These are phyloP conservation scores for Pseudogymnoascus sp. DNA, from an alignment of 2,329 filamentous ascomycete genomes.

Conservation along the genomic window DNA sequence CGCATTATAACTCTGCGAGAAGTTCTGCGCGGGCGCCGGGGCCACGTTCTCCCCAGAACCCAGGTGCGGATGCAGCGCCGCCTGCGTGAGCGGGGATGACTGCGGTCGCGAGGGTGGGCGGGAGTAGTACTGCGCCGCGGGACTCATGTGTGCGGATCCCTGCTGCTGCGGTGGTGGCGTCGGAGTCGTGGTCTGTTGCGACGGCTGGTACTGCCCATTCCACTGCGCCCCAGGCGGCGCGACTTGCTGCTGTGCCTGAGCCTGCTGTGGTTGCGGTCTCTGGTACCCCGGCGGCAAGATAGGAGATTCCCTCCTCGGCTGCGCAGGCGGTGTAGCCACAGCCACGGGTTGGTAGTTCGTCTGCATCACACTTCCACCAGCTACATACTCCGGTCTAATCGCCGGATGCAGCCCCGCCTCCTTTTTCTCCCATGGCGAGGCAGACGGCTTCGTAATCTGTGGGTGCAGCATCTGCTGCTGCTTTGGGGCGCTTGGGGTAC, in stretches of 20 bases:
- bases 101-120: neutral
- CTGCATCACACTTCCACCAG: neutral
- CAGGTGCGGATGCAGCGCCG: neutral
- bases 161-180: neutral
- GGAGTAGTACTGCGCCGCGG: neutral
- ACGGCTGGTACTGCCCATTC: neutral
- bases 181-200: neutral
- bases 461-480: slow-evolving; percentile 12
- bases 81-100: neutral
- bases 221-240: neutral
- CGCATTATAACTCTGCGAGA: neutral
- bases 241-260: neutral
- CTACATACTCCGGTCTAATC: slow-evolving; percentile 28
- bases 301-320: neutral
- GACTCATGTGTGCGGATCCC: neutral
- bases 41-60: neutral
- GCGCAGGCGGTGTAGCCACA: neutral
- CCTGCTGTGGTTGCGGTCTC: neutral
- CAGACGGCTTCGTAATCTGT: slow-evolving; percentile 2
- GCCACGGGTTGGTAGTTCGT: neutral
- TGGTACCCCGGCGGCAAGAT: neutral
- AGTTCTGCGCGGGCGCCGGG: neutral
- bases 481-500: neutral
- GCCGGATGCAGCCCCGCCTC: slow-evolving; percentile 30
- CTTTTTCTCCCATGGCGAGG: slow-evolving; percentile 22